Base-by-base conservation (phyloP, 306 rosid genomes). In the Begonia masoniana region DNA sequence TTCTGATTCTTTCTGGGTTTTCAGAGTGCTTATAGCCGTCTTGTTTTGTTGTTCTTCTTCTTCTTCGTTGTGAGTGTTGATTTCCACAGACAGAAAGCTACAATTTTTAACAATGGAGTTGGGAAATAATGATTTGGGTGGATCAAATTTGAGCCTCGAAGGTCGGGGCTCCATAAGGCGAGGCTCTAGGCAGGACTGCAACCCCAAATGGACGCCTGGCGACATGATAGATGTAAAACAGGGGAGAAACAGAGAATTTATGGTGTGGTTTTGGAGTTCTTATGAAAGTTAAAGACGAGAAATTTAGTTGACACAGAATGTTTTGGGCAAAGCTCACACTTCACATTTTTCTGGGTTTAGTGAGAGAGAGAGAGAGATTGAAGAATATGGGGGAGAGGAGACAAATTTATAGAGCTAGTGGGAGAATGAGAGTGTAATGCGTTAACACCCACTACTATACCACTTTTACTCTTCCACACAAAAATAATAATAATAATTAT, bases 141-240 rank as follows among this genome's bases (percentile, higher is more conserved):
- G 89, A 66, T 74, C 71, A 64, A 83, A 45, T 46, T 70, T 80
- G 58, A 74, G 69, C 51, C 68, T 71, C 9, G 81, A 62, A 43
- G 73, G 71, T 50, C 61, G 78, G 50, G 84, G 61, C 46, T 75
- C 80, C 1, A 58, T 54, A 2, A 49, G 35, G 3, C 51, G 56
- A 7, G 84, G 82, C 56, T 77, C 73, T 0, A 72, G 71, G 50
- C 82, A 68, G 14, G 87, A 71, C 65, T 81, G 81, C 10, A 67
- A 54, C 56, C 72, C 83, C 50, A 41, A 52, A 43, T 62, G 53
- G 59, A 52, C 15, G 39, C 52, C 46, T 13, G 66, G 43, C 13
- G 66, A 62, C 66, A 62, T 62, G 42, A 2, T 43, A 19, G 10
- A 15, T 17, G 36, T 9, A 17, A 17, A 35, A 41, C 42, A 53